A percentile compares a stretch with the other conserved stretches of the same genome.
These are phyloP conservation scores for Camellia lanceoleosa DNA, from an alignment of 148 eudicot genomes.

Conservation along the genomic window DNA sequence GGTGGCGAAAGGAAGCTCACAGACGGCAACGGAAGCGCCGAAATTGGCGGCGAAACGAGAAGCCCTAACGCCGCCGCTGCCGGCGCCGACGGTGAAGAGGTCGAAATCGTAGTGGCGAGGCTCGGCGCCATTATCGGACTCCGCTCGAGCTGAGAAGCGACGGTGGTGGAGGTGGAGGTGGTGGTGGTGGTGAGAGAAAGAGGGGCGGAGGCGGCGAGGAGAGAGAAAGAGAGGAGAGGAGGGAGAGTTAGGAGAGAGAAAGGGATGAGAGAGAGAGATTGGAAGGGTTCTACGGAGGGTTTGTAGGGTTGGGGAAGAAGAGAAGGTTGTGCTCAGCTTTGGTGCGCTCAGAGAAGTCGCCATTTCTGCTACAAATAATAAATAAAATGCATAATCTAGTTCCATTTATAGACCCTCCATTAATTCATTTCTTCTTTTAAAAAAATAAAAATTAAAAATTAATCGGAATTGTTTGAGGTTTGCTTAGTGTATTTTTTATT, in stretches of 20 bases:
- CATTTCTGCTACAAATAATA: slow-evolving; percentile 18
- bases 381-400: neutral
- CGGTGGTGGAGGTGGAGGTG: slow-evolving; percentile 34
- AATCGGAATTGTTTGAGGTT: too few relatives aligned
- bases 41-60: slow-evolving; percentile 77
- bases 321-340: slow-evolving; percentile 29
- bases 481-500: too few relatives aligned
- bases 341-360: slow-evolving; percentile 43
- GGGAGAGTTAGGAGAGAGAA: slow-evolving; percentile 22
- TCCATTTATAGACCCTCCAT: neutral
- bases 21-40: slow-evolving; percentile 81
- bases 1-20: slow-evolving; percentile 81
- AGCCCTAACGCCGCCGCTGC: slow-evolving; percentile 93
- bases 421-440: too few relatives aligned
- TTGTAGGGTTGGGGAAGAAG: slow-evolving; percentile 25
- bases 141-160: slow-evolving; percentile 46
- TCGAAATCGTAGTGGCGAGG: slow-evolving; percentile 59
- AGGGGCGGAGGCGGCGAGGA: neutral
- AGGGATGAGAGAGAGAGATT: neutral
- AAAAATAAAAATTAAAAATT: too few relatives aligned
- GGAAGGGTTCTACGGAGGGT: slow-evolving; percentile 22
- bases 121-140: slow-evolving; percentile 46
- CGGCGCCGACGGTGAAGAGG: slow-evolving; percentile 86
- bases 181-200: slow-evolving; percentile 18
- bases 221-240: neutral